A percentile compares a stretch with the other conserved stretches of the same genome.
Conservation (phyloP, 805 yeast genomes). For the Spathaspora passalidarum region DNA sequence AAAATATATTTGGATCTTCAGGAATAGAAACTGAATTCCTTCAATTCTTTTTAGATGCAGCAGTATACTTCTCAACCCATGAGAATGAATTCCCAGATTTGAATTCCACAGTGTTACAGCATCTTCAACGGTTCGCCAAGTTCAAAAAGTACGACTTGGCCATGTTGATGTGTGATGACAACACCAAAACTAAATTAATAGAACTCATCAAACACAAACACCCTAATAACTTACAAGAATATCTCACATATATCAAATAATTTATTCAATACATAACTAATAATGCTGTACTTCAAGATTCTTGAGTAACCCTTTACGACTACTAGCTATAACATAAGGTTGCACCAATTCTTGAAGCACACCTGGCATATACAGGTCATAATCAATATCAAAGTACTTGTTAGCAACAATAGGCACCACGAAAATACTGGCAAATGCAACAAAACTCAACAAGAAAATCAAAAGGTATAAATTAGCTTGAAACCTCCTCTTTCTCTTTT, state of each 20-base stretch:
- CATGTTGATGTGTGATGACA: constrained; percentile 27
- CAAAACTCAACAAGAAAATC: constrained; percentile 28
- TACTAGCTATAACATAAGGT: constrained; percentile 31
- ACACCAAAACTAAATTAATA: constrained; percentile 12
- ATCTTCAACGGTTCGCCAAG: constrained; percentile 24
- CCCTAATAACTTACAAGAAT: background rate
- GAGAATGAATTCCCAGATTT: constrained; percentile 10
- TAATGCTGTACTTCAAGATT: constrained; percentile 10
- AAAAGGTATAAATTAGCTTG: constrained; percentile 30
- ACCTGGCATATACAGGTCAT: constrained; percentile 40
- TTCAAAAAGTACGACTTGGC: constrained; percentile 36
- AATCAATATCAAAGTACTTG: constrained; percentile 34
- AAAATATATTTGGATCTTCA: constrained; percentile 32
- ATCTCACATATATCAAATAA: constrained; percentile 4
- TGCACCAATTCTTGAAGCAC: constrained; percentile 34
- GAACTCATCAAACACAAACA: constrained; percentile 5
- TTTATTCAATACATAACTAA: constrained; percentile 1
- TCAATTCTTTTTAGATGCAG: constrained; percentile 46
- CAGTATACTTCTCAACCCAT: constrained; percentile 15
- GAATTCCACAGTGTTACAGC: constrained; percentile 15
- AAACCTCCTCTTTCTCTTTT: constrained; percentile 37
- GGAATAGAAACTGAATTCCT: constrained; percentile 52
- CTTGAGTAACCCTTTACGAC: constrained; percentile 35
- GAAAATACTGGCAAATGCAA: constrained; percentile 29
- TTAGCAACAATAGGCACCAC: constrained; percentile 38